A percentile compares a stretch with the other conserved stretches of the same genome.
These are phyloP conservation scores for Coemansia asiatica DNA, from an alignment of 192 early-diverging fungal genomes.

Conservation along the genomic window DNA sequence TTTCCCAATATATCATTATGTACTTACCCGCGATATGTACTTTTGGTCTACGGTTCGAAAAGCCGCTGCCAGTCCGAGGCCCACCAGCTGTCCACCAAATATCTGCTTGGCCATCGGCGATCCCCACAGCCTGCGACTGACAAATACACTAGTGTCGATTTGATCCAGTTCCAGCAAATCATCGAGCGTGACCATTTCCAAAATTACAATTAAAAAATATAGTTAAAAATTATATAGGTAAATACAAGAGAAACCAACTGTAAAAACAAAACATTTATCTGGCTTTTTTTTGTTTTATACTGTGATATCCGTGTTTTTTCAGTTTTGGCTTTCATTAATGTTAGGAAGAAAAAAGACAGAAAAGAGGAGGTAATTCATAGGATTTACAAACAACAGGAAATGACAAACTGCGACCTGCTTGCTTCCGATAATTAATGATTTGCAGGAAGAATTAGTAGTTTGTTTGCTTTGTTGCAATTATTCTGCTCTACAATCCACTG, in stretches of 20 bases:
- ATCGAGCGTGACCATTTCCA: conserved; percentile 5
- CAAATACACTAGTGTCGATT: conserved; percentile 2
- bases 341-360: no score
- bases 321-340: no score
- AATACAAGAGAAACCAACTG: background rate
- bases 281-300: no score
- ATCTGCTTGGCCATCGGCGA: conserved; percentile 9
- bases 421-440: no score
- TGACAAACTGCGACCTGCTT: no score
- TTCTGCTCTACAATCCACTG: no score
- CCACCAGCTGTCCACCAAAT: conserved; percentile 32
- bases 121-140: conserved; percentile 12
- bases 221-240: background rate
- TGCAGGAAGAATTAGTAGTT: no score
- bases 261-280: no score
- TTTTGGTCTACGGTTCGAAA: conserved; percentile 17
- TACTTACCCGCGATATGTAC: conserved; percentile 24
- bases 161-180: conserved; percentile 19
- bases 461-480: no score
- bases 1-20: background rate
- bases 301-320: no score
- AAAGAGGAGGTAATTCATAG: background rate
- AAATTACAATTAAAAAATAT: background rate
- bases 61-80: conserved; percentile 19
- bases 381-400: background rate